Base-by-base conservation (phyloP, 106 monocot species). In the Apostasia ramifera region DNA sequence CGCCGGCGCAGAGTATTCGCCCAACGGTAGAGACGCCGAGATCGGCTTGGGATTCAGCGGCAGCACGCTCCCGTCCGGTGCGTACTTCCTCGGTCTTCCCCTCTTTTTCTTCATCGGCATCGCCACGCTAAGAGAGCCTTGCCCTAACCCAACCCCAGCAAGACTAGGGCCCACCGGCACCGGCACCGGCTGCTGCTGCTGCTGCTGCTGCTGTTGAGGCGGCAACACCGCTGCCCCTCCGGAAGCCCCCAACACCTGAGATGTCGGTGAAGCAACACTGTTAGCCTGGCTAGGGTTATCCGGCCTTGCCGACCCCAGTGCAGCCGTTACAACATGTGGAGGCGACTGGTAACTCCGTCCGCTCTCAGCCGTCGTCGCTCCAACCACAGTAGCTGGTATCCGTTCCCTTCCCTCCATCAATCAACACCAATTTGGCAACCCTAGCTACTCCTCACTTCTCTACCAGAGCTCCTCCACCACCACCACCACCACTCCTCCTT, bases 41-140 rank as follows among this genome's bases (percentile, higher is more conserved):
- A 91, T 83, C 62, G 90, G 86, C 83, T 77, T 79, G 54, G 81
- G 81, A 47, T 74, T 91, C 76, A 91, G 67, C 67, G 84, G 83
- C 81, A 63, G 46, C 71, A 79, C 10, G 69, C 81, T 91, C 57
- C 91, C 91, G 13, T 91, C 91, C 44, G 86, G 86, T 40, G 59
- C 86, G 79, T 91, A 91, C 91, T 91, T 91, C 81, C 86, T 91
- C 57, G 91, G 91, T 79, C 91, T 67, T 46, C 91, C 91, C n/a
- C 86, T 70, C 84, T 83, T 91, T 81, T 81, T 91, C 79, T 71
- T 83, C 73, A 71, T 9, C 61, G 40, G 11, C 66, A 47, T 62
- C 61, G 52, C 58, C 56, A 69, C 48, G 68, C 57, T 68, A 46
- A 68, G 59, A 3, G 63, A 39, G 6, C 70, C 56, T 2, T 53